These are phyloP conservation scores for Daldinia vernicosa DNA, from an alignment of 495 filamentous ascomycete species.

Conservation along the genomic window DNA sequence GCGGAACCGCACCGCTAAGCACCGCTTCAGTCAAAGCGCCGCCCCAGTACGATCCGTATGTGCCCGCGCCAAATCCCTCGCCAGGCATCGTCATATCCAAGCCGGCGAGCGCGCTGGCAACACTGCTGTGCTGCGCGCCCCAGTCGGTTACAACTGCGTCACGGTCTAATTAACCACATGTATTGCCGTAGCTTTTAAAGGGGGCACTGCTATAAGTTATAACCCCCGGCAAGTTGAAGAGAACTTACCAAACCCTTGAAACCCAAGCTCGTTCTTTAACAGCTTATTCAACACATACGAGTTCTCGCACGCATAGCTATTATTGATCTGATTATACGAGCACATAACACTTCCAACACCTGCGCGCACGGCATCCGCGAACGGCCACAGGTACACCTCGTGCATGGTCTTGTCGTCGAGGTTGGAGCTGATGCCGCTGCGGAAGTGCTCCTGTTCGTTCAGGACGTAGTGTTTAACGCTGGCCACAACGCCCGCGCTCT, in stretches of 20 bases:
- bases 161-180: background rate
- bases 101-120: slow-evolving; percentile 79
- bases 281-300: slow-evolving; percentile 58
- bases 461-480: slow-evolving; percentile 68
- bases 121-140: slow-evolving; percentile 86
- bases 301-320: slow-evolving; percentile 55
- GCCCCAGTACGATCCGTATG: slow-evolving; percentile 80
- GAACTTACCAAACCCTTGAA: slow-evolving; percentile 68
- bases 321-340: slow-evolving; percentile 66
- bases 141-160: slow-evolving; percentile 79
- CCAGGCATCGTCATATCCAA: slow-evolving; percentile 97
- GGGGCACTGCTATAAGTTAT: background rate
- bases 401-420: slow-evolving; percentile 73
- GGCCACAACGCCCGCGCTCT: slow-evolving; percentile 65
- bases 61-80: slow-evolving; percentile 64
- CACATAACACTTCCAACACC: slow-evolving; percentile 71
- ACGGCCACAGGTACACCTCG: slow-evolving; percentile 77
- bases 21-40: slow-evolving; percentile 76
- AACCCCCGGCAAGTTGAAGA: background rate
- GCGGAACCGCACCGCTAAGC: slow-evolving; percentile 77
- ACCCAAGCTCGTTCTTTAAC: slow-evolving; percentile 63
- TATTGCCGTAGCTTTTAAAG: background rate
- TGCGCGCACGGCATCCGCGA: slow-evolving; percentile 68
- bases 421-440: slow-evolving; percentile 57
- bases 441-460: slow-evolving; percentile 57